Base-by-base conservation (phyloP, 176 grass and related monocot genomes). In the Aegilops bicornis region DNA sequence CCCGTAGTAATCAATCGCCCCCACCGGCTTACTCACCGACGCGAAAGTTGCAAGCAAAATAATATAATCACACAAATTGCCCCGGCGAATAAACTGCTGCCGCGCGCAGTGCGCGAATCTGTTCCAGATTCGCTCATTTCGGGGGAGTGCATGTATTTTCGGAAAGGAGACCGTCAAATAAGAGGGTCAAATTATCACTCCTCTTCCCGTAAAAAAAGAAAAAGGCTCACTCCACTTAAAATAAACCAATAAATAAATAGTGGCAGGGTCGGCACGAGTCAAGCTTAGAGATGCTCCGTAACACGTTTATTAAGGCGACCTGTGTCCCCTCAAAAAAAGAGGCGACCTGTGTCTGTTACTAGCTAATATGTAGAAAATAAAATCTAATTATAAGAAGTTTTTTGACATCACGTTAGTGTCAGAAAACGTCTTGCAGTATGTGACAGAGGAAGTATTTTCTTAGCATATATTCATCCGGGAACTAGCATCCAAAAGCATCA, bases 1-100 rank as follows among this genome's bases (percentile, higher is more conserved):
- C 24, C 43, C 56, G 52, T 75, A 45, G 43, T 25, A 31, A 54
- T 54, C 43, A 30, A 19, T 66, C 8, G 2, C 19, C 22, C 22
- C 14, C 27, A 12, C 36, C 10, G 1, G 69, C 36, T 40, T 70
- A n/a, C 65, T 47, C 31, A 37, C 31, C 76, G 31, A 76, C 64
- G 6, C 42, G 62, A 77, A 33, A 6, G 20, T 24, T 54, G 5
- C 19, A n/a, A 69, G 8, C 64, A 56, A 82, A 86, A 73, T 78
- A 45, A 45, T 43, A 58, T 45, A 58, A 78, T 86, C 70, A 12
- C 16, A 48, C 5, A 20, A 65, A 50, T 22, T 43, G 78, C 36
- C 27, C 10, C 50, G n/a, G 24, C 68, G 77, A 89, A 81, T 85
- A 59, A 45, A 81, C 70, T 11, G 12, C 48, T 70, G 45, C 22